Conservation (phyloP, 164 flowering plant genomes). For the Hamamelis virginiana region DNA sequence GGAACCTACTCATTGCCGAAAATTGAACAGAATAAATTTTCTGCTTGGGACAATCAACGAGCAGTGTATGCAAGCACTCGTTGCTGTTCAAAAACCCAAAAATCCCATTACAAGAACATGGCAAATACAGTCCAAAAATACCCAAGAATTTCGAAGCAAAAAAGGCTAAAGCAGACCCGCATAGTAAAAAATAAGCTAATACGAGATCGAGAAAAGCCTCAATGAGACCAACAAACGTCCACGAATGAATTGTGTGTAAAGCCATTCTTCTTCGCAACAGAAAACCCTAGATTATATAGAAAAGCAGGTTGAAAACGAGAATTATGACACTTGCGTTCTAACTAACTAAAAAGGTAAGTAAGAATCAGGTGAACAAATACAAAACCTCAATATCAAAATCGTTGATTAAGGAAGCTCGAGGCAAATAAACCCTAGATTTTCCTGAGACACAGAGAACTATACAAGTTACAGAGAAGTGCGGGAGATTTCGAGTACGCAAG, state of each 20-base stretch:
- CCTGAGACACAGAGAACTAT: too few relatives aligned
- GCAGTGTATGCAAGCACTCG: slow-evolving; percentile 23
- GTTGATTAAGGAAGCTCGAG: too few relatives aligned
- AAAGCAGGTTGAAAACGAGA: too few relatives aligned
- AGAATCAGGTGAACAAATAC: too few relatives aligned
- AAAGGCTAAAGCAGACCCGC: slow-evolving; percentile 22
- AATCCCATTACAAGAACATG: slow-evolving; percentile 28
- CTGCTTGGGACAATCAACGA: slow-evolving; percentile 19
- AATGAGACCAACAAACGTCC: slow-evolving; percentile 25
- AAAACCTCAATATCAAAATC: too few relatives aligned
- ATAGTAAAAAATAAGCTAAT: slow-evolving; percentile 29
- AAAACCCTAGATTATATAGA: too few relatives aligned
- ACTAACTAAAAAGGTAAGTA: too few relatives aligned
- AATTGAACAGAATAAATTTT: slow-evolving; percentile 12
- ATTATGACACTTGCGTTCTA: too few relatives aligned
- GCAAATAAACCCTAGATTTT: too few relatives aligned
- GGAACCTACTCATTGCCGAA: background rate
- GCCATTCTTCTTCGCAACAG: slow-evolving; percentile 22
- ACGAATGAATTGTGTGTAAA: slow-evolving; percentile 8
- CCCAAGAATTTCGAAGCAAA: slow-evolving; percentile 18
- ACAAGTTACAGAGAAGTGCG: too few relatives aligned
- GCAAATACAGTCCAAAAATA: slow-evolving; percentile 17
- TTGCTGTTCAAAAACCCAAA: slow-evolving; percentile 18
- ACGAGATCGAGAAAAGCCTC: slow-evolving; percentile 28
- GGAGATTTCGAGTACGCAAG: too few relatives aligned